These are phyloP conservation scores for Phytophthora cryptogea DNA, from an alignment of 352 stramenopile species.

Conservation along the genomic window DNA sequence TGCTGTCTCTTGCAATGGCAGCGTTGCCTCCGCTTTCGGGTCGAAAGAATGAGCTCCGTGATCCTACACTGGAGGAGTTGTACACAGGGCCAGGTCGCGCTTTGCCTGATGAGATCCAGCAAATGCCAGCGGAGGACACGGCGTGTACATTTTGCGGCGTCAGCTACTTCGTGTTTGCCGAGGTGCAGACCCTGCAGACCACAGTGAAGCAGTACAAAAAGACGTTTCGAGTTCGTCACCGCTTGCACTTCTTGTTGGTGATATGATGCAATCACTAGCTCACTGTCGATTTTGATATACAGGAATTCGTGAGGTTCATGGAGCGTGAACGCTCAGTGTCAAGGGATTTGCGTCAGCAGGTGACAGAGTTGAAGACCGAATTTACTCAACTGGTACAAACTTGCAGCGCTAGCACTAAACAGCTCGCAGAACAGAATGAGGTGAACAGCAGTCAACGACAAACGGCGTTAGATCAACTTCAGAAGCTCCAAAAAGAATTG, in stretches of 20 bases:
- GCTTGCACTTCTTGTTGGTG: background rate
- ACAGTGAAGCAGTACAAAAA: constrained; percentile 76
- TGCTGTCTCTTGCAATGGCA: constrained; percentile 6
- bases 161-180: constrained; percentile 87
- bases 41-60: constrained; percentile 38
- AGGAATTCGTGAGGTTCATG: constrained; percentile 76
- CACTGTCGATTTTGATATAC: background rate
- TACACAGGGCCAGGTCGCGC: constrained; percentile 61
- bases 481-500: constrained; percentile 28
- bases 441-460: constrained; percentile 5
- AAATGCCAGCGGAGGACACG: constrained; percentile 70
- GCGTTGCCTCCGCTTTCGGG: constrained; percentile 20
- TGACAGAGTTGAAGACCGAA: constrained; percentile 39
- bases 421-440: constrained; percentile 34
- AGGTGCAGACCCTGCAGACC: constrained; percentile 76
- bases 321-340: constrained; percentile 55
- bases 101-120: constrained; percentile 69
- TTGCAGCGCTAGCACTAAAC: constrained; percentile 18
- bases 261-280: background rate
- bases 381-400: constrained; percentile 35
- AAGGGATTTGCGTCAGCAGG: constrained; percentile 43
- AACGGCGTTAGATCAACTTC: constrained; percentile 24
- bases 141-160: constrained; percentile 86
- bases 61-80: constrained; percentile 76
- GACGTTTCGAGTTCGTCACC: constrained; percentile 54